Evolutionary conservation across 2,329 filamentous ascomycete genomes (phyloP).

Genomic region (Clathrospora elynae): DNA sequence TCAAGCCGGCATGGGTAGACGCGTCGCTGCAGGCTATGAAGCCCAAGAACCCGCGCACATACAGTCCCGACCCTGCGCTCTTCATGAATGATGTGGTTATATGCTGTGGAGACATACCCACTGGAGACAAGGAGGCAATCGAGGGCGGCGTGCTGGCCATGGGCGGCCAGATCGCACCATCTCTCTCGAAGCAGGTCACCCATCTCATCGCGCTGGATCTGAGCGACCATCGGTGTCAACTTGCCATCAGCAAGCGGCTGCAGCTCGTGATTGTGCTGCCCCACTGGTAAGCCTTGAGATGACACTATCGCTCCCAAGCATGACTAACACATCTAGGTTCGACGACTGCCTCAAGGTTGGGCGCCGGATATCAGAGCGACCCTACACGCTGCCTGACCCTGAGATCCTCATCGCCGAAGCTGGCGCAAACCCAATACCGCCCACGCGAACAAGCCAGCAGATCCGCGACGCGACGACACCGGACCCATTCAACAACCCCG

Average conservation of each 20-base stretch:
- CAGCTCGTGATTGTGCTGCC: slow-evolving; percentile 85
- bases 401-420: slow-evolving; percentile 65
- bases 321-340: slow-evolving; percentile 65
- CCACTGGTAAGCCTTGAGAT: slow-evolving; percentile 70
- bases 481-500: slow-evolving; percentile 33
- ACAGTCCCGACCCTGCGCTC: slow-evolving; percentile 86
- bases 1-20: slow-evolving; percentile 80
- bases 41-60: slow-evolving; percentile 77
- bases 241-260: slow-evolving; percentile 67
- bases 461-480: slow-evolving; percentile 45
- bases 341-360: slow-evolving; percentile 95
- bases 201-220: slow-evolving; percentile 84
- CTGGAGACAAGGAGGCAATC: slow-evolving; percentile 88
- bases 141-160: slow-evolving; percentile 86
- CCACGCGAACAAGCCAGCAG: slow-evolving; percentile 56
- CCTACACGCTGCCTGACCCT: slow-evolving; percentile 84
- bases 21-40: slow-evolving; percentile 71
- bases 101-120: slow-evolving; percentile 81
- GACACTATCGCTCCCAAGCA: neutral
- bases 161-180: slow-evolving; percentile 78
- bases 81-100: slow-evolving; percentile 87
- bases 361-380: slow-evolving; percentile 84
- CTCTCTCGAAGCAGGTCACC: slow-evolving; percentile 75
- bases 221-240: slow-evolving; percentile 72
- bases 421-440: slow-evolving; percentile 34